Conservation (phyloP, 1,284 basidiomycete genomes). For the Vanrija sp. region DNA sequence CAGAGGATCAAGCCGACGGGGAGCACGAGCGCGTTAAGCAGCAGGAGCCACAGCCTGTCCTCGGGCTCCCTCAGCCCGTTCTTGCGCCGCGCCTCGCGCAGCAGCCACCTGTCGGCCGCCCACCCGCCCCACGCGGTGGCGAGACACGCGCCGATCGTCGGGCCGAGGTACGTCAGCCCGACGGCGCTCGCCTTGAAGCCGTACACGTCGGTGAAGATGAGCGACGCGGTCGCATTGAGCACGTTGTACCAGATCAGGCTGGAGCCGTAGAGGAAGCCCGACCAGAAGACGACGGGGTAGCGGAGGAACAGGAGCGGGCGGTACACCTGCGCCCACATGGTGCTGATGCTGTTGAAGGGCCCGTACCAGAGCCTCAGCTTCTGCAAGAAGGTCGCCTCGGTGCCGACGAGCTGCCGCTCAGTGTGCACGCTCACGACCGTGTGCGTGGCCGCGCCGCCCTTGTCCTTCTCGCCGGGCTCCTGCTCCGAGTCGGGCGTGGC, state of each 20-base stretch:
- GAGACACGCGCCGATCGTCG: slow-evolving; percentile 21
- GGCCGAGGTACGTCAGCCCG: slow-evolving; percentile 26
- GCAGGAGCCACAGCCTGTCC: slow-evolving; percentile 26
- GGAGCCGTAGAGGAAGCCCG: slow-evolving; percentile 22
- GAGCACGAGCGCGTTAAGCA: slow-evolving; percentile 17
- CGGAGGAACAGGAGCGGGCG: slow-evolving; percentile 17
- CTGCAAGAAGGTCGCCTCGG: slow-evolving; percentile 1
- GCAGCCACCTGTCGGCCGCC: slow-evolving; percentile 15
- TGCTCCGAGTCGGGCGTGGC: no score
- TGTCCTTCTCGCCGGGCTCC: neutral
- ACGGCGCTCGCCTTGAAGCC: slow-evolving; percentile 17
- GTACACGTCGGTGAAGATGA: slow-evolving; percentile 13
- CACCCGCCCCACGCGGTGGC: slow-evolving; percentile 14
- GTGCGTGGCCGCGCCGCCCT: neutral
- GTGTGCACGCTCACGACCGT: neutral
- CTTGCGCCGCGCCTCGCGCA: slow-evolving; percentile 13
- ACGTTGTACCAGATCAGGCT: slow-evolving; percentile 26
- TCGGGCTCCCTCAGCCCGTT: slow-evolving; percentile 28
- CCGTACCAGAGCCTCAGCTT: slow-evolving; percentile 9
- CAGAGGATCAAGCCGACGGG: slow-evolving; percentile 27
- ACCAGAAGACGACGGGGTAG: slow-evolving; percentile 22
- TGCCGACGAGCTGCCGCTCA: slow-evolving; percentile 1
- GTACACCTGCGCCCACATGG: slow-evolving; percentile 13
- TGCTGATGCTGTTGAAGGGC: slow-evolving; percentile 5
- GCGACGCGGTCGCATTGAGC: slow-evolving; percentile 20